phyloP scores from a whole-genome alignment of 495 filamentous ascomycete genomes.

The Trichodelitschia bisporula region DNA sequence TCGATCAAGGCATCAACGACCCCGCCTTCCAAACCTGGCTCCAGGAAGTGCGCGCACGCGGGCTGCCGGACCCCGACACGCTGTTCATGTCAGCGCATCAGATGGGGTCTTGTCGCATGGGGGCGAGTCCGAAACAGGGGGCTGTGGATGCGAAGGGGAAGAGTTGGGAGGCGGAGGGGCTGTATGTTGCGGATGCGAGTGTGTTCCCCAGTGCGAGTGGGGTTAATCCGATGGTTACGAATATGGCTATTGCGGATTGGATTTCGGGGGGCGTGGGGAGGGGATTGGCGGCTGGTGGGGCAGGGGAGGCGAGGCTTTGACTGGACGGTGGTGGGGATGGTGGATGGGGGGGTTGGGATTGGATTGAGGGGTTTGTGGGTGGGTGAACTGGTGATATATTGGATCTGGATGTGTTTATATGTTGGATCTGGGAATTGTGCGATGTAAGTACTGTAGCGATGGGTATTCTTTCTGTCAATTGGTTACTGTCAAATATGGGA shows the following conservation, averaged over 20 bases:
- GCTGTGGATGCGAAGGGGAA: slow-evolving; percentile 54
- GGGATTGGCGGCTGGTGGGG: no score
- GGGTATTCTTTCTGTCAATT: no score
- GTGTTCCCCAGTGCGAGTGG: slow-evolving; percentile 77
- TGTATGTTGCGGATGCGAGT: slow-evolving; percentile 71
- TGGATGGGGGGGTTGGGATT: no score
- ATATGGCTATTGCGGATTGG: slow-evolving; percentile 58
- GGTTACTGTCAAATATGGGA: no score
- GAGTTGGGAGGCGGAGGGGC: slow-evolving; percentile 48
- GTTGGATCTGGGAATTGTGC: no score
- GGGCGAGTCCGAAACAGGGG: slow-evolving; percentile 24
- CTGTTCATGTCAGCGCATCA: slow-evolving; percentile 51
- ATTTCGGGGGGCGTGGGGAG: slow-evolving; percentile 26
- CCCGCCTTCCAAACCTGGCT: slow-evolving; percentile 45
- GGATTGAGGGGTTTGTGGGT: no score
- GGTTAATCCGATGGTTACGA: slow-evolving; percentile 85
- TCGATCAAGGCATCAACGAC: slow-evolving; percentile 33
- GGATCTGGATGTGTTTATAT: no score
- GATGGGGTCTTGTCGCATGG: slow-evolving; percentile 83
- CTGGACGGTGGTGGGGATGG: no score
- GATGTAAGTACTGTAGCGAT: no score
- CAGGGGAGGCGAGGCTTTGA: no score
- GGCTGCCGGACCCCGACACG: slow-evolving; percentile 23
- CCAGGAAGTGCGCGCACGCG: slow-evolving; percentile 22
- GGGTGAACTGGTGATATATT: no score